Evolutionary conservation across 768 basidiomycete species (phyloP).

Genomic region (Boletus rubropictus): DNA sequence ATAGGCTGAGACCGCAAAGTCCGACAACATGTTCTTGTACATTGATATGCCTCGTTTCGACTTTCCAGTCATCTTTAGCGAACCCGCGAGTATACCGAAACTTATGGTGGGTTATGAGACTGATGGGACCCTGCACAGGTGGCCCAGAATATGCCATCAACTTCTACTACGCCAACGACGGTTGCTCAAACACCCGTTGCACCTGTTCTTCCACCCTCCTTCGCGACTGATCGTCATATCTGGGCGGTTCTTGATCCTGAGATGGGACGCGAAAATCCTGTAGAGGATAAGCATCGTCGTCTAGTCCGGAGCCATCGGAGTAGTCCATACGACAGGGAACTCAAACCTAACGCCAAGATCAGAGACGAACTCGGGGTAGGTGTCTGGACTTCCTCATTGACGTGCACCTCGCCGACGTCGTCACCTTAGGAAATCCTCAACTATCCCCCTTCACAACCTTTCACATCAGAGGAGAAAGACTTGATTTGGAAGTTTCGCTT

Average conservation of each 20-base stretch:
- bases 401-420: not conserved
- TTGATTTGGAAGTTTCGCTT: conserved; percentile 99
- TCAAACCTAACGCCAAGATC: conserved; percentile 95
- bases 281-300: conserved; percentile 94
- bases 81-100: conserved; percentile 52
- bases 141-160: conserved; percentile 34
- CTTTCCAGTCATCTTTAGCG: conserved; percentile 93
- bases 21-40: conserved; percentile 91
- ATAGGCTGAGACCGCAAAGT: conserved; percentile 86
- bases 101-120: not conserved
- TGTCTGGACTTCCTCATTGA: not conserved
- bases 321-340: conserved; percentile 88
- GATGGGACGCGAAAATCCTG: conserved; percentile 85
- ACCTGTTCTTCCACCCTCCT: conserved; percentile 41
- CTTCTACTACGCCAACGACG: conserved; percentile 39
- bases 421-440: conserved; percentile 73
- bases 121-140: conserved; percentile 31
- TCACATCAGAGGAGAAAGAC: conserved; percentile 92
- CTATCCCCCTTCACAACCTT: conserved; percentile 81
- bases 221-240: conserved; percentile 61
- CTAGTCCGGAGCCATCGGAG: conserved; percentile 92
- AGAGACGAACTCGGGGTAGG: conserved; percentile 87
- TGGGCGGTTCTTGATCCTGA: conserved; percentile 94
- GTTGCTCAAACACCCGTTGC: conserved; percentile 36
- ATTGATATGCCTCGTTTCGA: conserved; percentile 95